phyloP scores from a whole-genome alignment of 2,329 filamentous ascomycete genomes.

The Neofusicoccum kwambonambiense region DNA sequence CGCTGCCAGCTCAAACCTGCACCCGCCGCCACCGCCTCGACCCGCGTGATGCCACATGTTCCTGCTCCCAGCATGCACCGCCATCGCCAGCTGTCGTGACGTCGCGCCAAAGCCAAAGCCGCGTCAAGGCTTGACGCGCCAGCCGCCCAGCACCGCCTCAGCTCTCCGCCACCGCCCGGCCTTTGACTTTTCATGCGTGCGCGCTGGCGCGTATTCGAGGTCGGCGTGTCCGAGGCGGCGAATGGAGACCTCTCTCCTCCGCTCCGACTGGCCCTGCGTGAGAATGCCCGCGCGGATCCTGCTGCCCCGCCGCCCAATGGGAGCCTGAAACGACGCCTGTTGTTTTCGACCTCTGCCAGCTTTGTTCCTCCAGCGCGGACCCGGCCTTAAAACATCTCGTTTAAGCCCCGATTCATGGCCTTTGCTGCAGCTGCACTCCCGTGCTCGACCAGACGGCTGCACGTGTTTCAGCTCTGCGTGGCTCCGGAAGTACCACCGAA shows the following conservation, averaged over 20 bases:
- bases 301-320: neutral
- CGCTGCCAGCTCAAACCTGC: neutral
- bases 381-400: neutral
- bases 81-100: neutral
- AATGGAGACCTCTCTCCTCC: neutral
- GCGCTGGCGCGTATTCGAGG: neutral
- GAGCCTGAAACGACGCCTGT: neutral
- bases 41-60: neutral
- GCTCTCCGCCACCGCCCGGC: neutral
- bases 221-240: constrained; percentile 9
- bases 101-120: neutral
- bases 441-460: neutral
- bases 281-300: neutral
- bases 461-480: neutral
- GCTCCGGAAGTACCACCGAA: neutral
- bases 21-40: neutral
- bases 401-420: neutral
- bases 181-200: neutral
- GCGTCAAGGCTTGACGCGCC: neutral
- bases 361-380: neutral
- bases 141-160: constrained; percentile 9
- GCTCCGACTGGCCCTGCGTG: neutral
- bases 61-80: neutral
- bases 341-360: neutral
- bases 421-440: neutral